Percentiles rank a stretch among this genome's conserved stretches.
Evolutionary conservation across 164 flowering plant species (phyloP).

Genomic region (Kalanchoe fedtschenkoi): DNA sequence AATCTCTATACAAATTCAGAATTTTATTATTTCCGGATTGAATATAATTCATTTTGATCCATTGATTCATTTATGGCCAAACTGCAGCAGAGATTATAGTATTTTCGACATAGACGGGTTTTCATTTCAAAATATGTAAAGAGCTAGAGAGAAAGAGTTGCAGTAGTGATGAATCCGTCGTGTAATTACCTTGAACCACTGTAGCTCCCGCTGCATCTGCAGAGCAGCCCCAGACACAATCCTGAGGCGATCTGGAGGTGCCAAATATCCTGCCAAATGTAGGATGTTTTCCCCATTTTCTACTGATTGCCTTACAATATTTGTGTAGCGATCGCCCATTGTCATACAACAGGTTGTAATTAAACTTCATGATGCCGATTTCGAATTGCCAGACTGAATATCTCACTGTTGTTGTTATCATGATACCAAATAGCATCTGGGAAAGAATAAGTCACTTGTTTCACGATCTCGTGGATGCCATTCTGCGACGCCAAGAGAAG

Average conservation of each 20-base stretch:
- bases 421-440: conserved; percentile 13
- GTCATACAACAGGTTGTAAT: conserved; percentile 7
- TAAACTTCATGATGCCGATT: conserved; percentile 9
- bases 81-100: too few relatives aligned
- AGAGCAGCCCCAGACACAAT: conserved; percentile 14
- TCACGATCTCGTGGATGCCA: conserved; percentile 13
- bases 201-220: conserved; percentile 19
- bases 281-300: neutral
- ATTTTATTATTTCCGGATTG: too few relatives aligned
- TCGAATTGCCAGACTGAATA: conserved; percentile 10
- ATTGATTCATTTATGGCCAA: too few relatives aligned
- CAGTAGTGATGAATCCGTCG: neutral
- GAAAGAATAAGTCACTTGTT: conserved; percentile 12
- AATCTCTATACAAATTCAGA: too few relatives aligned
- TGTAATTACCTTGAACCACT: conserved; percentile 14
- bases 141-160: too few relatives aligned
- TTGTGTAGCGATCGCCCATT: conserved; percentile 1
- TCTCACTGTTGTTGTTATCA: conserved; percentile 1
- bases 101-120: too few relatives aligned
- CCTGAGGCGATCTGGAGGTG: conserved; percentile 10
- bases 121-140: neutral
- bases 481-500: neutral
- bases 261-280: conserved; percentile 17
- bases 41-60: too few relatives aligned
- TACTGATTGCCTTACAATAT: neutral